Evolutionary conservation across 2,329 filamentous ascomycete genomes (phyloP), one percentile per base, ranked within the genome.

Genomic region (Pezicula neosporulosa): DNA sequence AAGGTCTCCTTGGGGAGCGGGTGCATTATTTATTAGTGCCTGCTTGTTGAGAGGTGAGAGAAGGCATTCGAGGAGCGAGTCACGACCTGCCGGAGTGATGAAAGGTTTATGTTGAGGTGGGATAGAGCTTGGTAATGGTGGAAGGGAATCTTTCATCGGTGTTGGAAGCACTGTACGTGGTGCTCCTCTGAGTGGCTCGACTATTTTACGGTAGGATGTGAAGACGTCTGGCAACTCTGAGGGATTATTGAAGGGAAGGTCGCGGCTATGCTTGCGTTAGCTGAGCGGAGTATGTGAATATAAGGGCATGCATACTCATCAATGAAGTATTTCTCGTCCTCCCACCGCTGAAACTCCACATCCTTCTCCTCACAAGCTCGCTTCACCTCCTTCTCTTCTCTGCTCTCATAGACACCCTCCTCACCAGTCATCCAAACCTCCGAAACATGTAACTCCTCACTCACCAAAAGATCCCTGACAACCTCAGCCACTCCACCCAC

Each of bases 241-340:
- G 0, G 83, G 73, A 4, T 75, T 69, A 3, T 76, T 63, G 44
- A 88, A 75, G 0, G 81, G 78, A 0, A 87, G 66, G 61, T 93
- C 87, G 19, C 83, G 83, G 59, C 87, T 91, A 24, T 21, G 28
- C 48, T 30, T 27, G 37, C 16, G 33, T 46, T 27, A 39, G 42
- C 37, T 24, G 19, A 18, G 44, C 16, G 43, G 24, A 16, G 39
- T 7, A 16, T 45, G 44, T 19, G 38, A 27, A 41, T 19, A 15
- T 21, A 47, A 27, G 44, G 15, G 4, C 7, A 13, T 21, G 79
- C 86, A 69, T 72, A 92, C 89, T 92, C 87, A 61, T 92, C 85
- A 47, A 92, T 76, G 53, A 85, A 85, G 59, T 89, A 92, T 65
- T 92, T 93, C 67, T 91, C 88, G 60, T 93, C 88, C 0, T 69